phyloP scores from a whole-genome alignment of 2,329 filamentous ascomycete genomes.

The Metarhizium brunneum region DNA sequence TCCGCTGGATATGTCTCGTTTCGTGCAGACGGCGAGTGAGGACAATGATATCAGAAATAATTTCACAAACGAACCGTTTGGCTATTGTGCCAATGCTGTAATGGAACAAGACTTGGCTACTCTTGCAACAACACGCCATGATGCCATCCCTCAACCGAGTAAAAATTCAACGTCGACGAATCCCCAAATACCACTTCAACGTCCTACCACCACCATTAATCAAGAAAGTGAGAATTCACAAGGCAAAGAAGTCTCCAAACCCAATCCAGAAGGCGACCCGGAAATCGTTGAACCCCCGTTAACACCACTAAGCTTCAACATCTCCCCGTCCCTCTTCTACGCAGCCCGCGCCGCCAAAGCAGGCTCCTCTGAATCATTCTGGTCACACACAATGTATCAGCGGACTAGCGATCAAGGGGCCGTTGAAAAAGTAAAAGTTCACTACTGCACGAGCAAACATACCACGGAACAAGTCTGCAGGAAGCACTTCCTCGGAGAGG shows the following conservation, averaged over 20 bases:
- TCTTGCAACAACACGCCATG: neutral
- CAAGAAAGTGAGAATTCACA: neutral
- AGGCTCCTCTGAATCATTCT: conserved; percentile 46
- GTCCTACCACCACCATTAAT: neutral
- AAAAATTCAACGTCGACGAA: neutral
- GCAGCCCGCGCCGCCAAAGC: conserved; percentile 36
- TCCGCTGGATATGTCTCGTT: conserved; percentile 15
- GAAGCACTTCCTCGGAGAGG: conserved; percentile 57
- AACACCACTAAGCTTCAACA: conserved; percentile 20
- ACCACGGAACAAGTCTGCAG: conserved; percentile 58
- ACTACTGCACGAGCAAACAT: conserved; percentile 65
- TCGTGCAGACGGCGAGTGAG: conserved; percentile 12
- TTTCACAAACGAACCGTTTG: neutral
- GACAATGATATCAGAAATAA: neutral
- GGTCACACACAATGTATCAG: conserved; percentile 61
- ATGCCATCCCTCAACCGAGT: neutral
- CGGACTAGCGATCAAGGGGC: conserved; percentile 32
- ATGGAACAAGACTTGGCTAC: neutral
- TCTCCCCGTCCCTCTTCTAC: conserved; percentile 19
- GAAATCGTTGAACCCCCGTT: conserved; percentile 12
- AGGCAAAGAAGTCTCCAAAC: neutral
- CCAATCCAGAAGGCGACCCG: neutral
- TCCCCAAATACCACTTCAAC: neutral
- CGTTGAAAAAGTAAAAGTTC: conserved; percentile 51
- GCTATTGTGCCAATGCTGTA: neutral